Evolutionary conservation across 1,284 basidiomycete genomes (phyloP), one percentile per base, ranked within the genome.

Genomic region (Leccinum pachyderme): DNA sequence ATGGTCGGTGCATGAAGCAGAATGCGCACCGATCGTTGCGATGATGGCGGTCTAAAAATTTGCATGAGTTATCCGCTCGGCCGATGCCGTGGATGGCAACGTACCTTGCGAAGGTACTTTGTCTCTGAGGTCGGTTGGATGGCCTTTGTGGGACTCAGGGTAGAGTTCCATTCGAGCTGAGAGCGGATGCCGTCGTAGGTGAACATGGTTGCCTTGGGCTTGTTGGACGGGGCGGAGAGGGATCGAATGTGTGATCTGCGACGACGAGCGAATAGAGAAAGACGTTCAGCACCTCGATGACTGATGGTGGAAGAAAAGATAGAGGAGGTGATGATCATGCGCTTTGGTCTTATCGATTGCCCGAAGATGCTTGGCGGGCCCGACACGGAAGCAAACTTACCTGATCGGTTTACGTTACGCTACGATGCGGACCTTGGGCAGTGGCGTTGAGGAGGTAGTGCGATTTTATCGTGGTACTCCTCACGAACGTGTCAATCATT

Each of bases 121-220:
- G 91, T 91, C 59, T 86, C 81, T 55, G 89, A 83, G 37, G 83
- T 81, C 62, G 89, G 82, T 63, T 82, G 76, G 62, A 89, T 79
- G 33, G 83, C 82, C 59, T 81, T 80, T 61, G 82, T 75, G 56
- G 93, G 88, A 74, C 81, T 87, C 68, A 97, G 80, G 61, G 82
- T 83, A 48, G 93, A 87, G 66, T 89, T 86, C 95, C 95, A 98
- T 73, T 94, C 87, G 70, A 97, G 84, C 72, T 94, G 92, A 60
- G 92, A 93, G 61, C 80, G 80, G 69, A 86, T 83, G 39, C 79
- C 79, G 60, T 81, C 78, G 61, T 76, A 71, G 54, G 75, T 77
- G 66, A 76, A 80, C 81, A 82, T 82, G 54, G 57, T 67, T 64
- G 59, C 47, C 35, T 61, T 59, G 35, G 59, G 47, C 32, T 61